phyloP scores from a whole-genome alignment of 306 rosid species.

The Prunus dulcis region DNA sequence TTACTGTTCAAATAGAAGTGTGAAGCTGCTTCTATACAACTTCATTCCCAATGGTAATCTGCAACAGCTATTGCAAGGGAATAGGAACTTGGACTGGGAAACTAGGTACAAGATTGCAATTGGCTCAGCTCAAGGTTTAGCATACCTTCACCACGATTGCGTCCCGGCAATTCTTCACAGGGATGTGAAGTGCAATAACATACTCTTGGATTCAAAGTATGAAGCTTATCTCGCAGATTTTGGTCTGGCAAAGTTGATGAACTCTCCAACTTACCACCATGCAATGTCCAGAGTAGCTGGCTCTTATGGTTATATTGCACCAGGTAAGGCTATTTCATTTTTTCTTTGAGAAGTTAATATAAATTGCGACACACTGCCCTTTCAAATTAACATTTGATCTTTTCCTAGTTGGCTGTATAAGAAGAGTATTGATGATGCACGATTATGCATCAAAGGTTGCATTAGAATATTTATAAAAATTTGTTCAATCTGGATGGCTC shows the following conservation, averaged over 20 bases:
- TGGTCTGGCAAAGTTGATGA: constrained; percentile 93
- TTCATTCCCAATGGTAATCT: constrained; percentile 89
- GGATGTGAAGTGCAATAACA: constrained; percentile 97
- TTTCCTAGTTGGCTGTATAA: neutral
- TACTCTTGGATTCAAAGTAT: constrained; percentile 82
- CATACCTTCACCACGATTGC: constrained; percentile 97
- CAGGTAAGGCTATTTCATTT: constrained; percentile 48
- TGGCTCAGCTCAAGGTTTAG: constrained; percentile 88
- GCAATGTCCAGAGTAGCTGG: constrained; percentile 99
- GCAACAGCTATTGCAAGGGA: constrained; percentile 75
- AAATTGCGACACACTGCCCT: neutral
- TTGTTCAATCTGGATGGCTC: neutral
- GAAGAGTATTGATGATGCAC: neutral
- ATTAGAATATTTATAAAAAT: too few species aligned
- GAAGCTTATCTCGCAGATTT: constrained; percentile 94
- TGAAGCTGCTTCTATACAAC: constrained; percentile 90
- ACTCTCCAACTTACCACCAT: constrained; percentile 70
- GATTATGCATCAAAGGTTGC: neutral
- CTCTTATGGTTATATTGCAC: constrained; percentile 96
- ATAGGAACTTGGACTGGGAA: constrained; percentile 90
- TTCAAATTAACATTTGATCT: neutral
- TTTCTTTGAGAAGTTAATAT: neutral
- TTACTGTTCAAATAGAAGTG: constrained; percentile 86
- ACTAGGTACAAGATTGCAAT: constrained; percentile 94
- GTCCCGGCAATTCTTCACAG: constrained; percentile 92